Evolutionary conservation across 2,329 filamentous ascomycete genomes (phyloP).

Genomic region (Erysiphe neolycopersici): DNA sequence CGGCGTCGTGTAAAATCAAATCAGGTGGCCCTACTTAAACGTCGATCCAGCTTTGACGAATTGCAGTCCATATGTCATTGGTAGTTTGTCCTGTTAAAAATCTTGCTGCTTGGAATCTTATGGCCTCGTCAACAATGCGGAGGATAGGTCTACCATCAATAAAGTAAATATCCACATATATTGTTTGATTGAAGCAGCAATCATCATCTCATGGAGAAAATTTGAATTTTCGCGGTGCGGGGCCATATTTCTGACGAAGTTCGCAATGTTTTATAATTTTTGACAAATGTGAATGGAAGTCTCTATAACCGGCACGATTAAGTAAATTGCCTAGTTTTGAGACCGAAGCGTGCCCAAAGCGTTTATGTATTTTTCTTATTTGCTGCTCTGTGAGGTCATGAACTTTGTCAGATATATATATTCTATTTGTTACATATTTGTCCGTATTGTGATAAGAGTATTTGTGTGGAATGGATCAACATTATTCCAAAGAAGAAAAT

Average conservation of each 20-base stretch:
- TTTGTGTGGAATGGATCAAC: no score
- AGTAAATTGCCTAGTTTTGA: not conserved
- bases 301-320: not conserved
- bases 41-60: constrained; percentile 2
- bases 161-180: not conserved
- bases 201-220: not conserved
- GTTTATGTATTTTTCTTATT: not conserved
- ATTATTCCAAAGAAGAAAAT: no score
- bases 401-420: no score
- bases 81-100: not conserved
- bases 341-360: not conserved
- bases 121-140: constrained; percentile 1
- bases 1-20: not conserved
- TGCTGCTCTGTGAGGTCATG: not conserved
- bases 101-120: constrained; percentile 1
- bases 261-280: not conserved
- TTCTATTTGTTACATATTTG: no score
- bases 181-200: not conserved
- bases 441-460: no score
- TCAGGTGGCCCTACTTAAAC: constrained; percentile 1
- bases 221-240: not conserved
- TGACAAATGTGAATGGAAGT: not conserved
- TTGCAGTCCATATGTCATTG: not conserved
- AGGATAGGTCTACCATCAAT: not conserved
- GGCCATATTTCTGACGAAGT: not conserved